Percentiles rank a stretch among this genome's conserved stretches.
Conservation (phyloP, 2,329 filamentous ascomycete species). For the Penicillium nordicum region DNA sequence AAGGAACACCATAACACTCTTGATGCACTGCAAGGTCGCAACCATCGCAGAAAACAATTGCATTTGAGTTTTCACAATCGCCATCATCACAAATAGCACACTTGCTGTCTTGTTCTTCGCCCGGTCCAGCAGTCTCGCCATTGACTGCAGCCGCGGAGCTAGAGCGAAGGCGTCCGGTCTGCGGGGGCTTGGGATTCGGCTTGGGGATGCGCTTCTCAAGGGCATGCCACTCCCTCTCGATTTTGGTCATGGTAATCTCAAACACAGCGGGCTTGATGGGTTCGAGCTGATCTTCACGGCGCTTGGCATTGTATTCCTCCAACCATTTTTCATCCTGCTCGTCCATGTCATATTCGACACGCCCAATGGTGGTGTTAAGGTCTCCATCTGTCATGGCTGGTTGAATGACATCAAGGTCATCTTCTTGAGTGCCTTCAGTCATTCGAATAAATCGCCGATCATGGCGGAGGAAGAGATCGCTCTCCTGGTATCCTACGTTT, state of each 20-base stretch:
- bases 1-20: slow-evolving; percentile 97
- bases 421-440: slow-evolving; percentile 60
- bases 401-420: slow-evolving; percentile 58
- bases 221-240: slow-evolving; percentile 97
- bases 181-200: slow-evolving; percentile 90
- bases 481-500: slow-evolving; percentile 92
- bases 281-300: slow-evolving; percentile 71
- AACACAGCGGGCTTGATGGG: slow-evolving; percentile 89
- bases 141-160: slow-evolving; percentile 95
- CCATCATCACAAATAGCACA: slow-evolving; percentile 98
- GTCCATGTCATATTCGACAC: slow-evolving; percentile 99
- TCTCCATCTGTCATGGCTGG: slow-evolving; percentile 60
- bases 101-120: slow-evolving; percentile 94
- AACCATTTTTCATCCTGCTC: slow-evolving; percentile 98
- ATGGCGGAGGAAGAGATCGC: slow-evolving; percentile 78
- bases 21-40: slow-evolving; percentile 97
- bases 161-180: slow-evolving; percentile 87
- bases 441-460: slow-evolving; percentile 67
- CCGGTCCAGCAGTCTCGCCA: slow-evolving; percentile 73
- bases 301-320: slow-evolving; percentile 73
- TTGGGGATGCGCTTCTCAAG: slow-evolving; percentile 96
- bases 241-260: slow-evolving; percentile 97
- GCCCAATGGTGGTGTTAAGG: slow-evolving; percentile 59
- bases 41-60: slow-evolving; percentile 97
- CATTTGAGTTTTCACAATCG: slow-evolving; percentile 99